Base-by-base conservation (phyloP, 2,329 filamentous ascomycete genomes). In the Magnaporthales sp. region DNA sequence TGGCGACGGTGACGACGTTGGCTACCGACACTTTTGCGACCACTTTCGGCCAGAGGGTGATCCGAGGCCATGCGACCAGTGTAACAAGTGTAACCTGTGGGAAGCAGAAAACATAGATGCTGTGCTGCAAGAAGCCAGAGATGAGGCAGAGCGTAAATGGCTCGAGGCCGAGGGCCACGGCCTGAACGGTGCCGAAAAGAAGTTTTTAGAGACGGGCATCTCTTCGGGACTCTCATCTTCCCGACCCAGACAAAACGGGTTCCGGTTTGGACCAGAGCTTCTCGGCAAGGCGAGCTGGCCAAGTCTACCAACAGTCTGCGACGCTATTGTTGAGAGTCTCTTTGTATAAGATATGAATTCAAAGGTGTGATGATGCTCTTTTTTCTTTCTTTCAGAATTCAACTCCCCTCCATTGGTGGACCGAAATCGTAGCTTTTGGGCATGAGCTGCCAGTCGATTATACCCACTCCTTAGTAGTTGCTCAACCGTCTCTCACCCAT, bases 1-100 rank as follows among this genome's bases (percentile, higher is more conserved):
- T 64, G 68, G 71, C 46, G 77, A 72, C 15, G 74, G 73, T 13
- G 70, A 75, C 30, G 77, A 77, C 63, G 89, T 93, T 75, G 93
- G 94, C 0, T 98, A 99, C 77, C 84, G 88, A 54, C 95, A 99
- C 77, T 99, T 97, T 74, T 99, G 95, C 76, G 91, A 97, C 75
- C 95, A 98, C 78, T 98, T 98, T 76, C 86, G 95, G 9, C 89
- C 91, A 10, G 85, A 91, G 68, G 91, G 90, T 0, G 92, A 93
- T 63, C 81, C 83, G 24, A 84, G 86, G 15, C 81, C 83, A 15
- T 99, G 95, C 75, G 82, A 77, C 1, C 88, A 96, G 75, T 98
- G 95, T 78, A 88, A 89, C 58, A 88, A 87, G 72, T 94, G 91
- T 77, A 92, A 93, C 73, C 82, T 94, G 11, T 91, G 89, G 79